Base-by-base conservation (phyloP, 2,329 filamentous ascomycete species). In the Dichotomopilus funicola region DNA sequence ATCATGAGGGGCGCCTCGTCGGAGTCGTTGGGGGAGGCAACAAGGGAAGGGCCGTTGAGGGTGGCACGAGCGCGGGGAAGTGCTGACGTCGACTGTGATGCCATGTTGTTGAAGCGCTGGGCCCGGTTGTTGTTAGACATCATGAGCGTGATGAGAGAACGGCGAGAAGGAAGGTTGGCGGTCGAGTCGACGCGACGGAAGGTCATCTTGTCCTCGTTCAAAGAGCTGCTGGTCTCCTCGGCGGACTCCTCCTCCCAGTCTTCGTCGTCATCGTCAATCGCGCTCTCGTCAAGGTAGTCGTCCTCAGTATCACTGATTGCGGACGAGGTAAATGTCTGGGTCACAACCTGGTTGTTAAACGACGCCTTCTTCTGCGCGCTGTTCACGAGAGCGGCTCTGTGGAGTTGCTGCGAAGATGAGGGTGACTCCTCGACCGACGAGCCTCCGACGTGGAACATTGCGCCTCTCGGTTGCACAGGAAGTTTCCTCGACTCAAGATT, bases 101-200 rank as follows among this genome's bases (percentile, higher is more conserved):
- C 86, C 51, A 79, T 81, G 67, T 85, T 86, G 60, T 83, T 80
- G n/a, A 92, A 79, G 53, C 78, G 85, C 66, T 78, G 79, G 48
- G 85, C 81, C 50, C 88, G 86, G 69, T 89, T 86, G 61, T 83
- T 86, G 67, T 95, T 86, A 67, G 95, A 87, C 68, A 99, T 84
- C 78, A 92, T 87, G 51, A 92, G 85, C 0, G 91, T 96, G 62
- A 99, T 86, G 42, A 97, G 81, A 2, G 92, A 97, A 50, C 88
- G 86, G 49, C 89, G 85, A 1, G 92, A 95, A 2, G 88, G 86
- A 33, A 97, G 78, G 66, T 96, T 89, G 6, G 86, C 83, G 69
- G 85, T 85, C 42, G 91, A 96, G 70, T 96, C 89, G 49, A 97
- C 91, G 7, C 94, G 87, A 70, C 91, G 85, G 79, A 99, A 99